Evolutionary conservation across 2,329 filamentous ascomycete species (phyloP).

Genomic region (Emericellopsis cladophorae): DNA sequence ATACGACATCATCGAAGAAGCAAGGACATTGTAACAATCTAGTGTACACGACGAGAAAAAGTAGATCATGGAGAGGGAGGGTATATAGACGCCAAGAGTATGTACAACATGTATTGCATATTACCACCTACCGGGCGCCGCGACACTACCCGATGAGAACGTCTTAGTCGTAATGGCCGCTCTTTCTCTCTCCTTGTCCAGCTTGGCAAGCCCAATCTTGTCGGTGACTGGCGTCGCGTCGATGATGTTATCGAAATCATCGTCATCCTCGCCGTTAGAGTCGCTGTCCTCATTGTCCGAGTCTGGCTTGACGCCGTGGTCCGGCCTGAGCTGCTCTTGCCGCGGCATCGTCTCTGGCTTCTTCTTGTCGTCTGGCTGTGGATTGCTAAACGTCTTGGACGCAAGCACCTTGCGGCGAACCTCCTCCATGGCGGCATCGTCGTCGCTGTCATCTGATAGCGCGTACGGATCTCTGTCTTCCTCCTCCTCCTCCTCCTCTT

Average conservation of each 20-base stretch:
- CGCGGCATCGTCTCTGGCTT: constrained; percentile 51
- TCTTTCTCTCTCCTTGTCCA: constrained; percentile 41
- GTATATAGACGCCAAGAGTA: neutral
- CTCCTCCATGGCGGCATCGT: constrained; percentile 80
- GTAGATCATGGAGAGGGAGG: neutral
- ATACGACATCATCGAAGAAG: constrained; percentile 68
- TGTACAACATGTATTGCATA: constrained; percentile 2
- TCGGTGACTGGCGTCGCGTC: constrained; percentile 84
- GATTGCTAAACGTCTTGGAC: constrained; percentile 68
- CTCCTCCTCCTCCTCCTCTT: constrained; percentile 33
- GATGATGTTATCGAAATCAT: constrained; percentile 87
- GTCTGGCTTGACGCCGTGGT: constrained; percentile 53
- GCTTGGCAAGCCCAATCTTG: constrained; percentile 51
- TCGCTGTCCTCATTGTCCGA: constrained; percentile 51
- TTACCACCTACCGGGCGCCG: constrained; percentile 33
- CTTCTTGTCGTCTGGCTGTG: constrained; percentile 32
- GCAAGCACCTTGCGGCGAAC: constrained; percentile 80
- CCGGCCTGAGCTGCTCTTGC: constrained; percentile 28
- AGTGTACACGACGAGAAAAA: neutral
- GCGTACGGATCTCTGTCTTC: constrained; percentile 50
- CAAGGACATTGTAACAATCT: constrained; percentile 38
- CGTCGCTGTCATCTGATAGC: constrained; percentile 69
- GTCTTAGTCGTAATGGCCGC: constrained; percentile 34
- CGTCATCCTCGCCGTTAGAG: constrained; percentile 38
- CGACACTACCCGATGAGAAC: constrained; percentile 34